phyloP scores from a whole-genome alignment of 768 basidiomycete genomes.

The Agaricus blazei region DNA sequence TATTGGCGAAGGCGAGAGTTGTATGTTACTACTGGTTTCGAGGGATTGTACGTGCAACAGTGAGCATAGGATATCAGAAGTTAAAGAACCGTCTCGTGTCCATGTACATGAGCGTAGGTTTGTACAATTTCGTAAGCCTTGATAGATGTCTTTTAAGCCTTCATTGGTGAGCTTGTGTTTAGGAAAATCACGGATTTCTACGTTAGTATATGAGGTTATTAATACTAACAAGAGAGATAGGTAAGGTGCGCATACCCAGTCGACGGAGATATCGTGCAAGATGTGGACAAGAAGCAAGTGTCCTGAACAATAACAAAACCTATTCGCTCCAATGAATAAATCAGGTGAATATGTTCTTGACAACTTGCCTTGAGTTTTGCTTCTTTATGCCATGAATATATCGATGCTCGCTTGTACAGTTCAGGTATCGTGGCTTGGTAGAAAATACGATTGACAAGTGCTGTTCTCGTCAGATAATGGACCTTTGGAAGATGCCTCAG shows the following conservation, averaged over 20 bases:
- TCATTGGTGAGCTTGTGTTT: slow-evolving; percentile 36
- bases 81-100: slow-evolving; percentile 77
- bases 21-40: neutral
- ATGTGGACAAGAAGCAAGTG: slow-evolving; percentile 46
- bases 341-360: neutral
- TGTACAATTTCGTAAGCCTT: slow-evolving; percentile 55
- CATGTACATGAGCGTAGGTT: slow-evolving; percentile 64
- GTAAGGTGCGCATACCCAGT: slow-evolving; percentile 41
- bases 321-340: slow-evolving; percentile 19
- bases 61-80: slow-evolving; percentile 50
- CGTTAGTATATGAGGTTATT: neutral
- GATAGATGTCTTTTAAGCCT: slow-evolving; percentile 34
- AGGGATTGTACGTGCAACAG: slow-evolving; percentile 25
- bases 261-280: slow-evolving; percentile 54
- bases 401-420: slow-evolving; percentile 55
- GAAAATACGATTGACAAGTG: slow-evolving; percentile 57
- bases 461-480: slow-evolving; percentile 43
- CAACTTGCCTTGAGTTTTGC: slow-evolving; percentile 50
- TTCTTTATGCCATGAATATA: slow-evolving; percentile 70
- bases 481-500: slow-evolving; percentile 46
- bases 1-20: neutral
- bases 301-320: slow-evolving; percentile 60
- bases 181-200: slow-evolving; percentile 75
- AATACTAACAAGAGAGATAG: neutral
- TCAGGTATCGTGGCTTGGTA: slow-evolving; percentile 39